Conservation (phyloP, 164 flowering plant genomes). For the Magnolia sinica region DNA sequence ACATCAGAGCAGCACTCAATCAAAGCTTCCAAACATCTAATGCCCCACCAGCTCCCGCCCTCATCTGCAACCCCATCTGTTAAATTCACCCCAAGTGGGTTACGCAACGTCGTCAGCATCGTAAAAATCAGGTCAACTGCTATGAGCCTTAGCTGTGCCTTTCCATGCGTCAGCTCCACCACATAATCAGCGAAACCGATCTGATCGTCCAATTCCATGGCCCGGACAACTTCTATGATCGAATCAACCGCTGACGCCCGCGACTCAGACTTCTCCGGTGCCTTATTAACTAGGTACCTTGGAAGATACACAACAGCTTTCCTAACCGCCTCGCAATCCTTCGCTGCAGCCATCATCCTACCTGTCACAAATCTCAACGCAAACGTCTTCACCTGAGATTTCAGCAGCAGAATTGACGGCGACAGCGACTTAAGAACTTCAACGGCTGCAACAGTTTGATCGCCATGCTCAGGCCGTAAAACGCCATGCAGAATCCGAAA, state of each 20-base stretch:
- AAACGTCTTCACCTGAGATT: conserved; percentile 56
- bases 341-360: conserved; percentile 35
- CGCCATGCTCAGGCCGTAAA: conserved; percentile 71
- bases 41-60: conserved; percentile 44
- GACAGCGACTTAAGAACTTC: conserved; percentile 70
- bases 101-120: conserved; percentile 40
- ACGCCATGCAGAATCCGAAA: conserved; percentile 46
- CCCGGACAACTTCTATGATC: conserved; percentile 63
- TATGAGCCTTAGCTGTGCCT: conserved; percentile 55
- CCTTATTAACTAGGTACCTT: conserved; percentile 58
- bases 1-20: conserved; percentile 72
- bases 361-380: conserved; percentile 57
- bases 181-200: conserved; percentile 66
- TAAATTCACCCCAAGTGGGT: conserved; percentile 36
- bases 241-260: conserved; percentile 82
- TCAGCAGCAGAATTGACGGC: conserved; percentile 48
- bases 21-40: conserved; percentile 61
- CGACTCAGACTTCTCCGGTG: conserved; percentile 86
- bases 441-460: conserved; percentile 41
- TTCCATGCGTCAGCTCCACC: conserved; percentile 74
- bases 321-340: conserved; percentile 41
- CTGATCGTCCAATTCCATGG: conserved; percentile 58
- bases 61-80: conserved; percentile 14
- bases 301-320: conserved; percentile 69
- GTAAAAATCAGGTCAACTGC: conserved; percentile 68